A percentile compares a stretch with the other conserved stretches of the same genome.
Conservation (phyloP, 176 grass and related monocot species). For the Miscanthus lutarioriparius region DNA sequence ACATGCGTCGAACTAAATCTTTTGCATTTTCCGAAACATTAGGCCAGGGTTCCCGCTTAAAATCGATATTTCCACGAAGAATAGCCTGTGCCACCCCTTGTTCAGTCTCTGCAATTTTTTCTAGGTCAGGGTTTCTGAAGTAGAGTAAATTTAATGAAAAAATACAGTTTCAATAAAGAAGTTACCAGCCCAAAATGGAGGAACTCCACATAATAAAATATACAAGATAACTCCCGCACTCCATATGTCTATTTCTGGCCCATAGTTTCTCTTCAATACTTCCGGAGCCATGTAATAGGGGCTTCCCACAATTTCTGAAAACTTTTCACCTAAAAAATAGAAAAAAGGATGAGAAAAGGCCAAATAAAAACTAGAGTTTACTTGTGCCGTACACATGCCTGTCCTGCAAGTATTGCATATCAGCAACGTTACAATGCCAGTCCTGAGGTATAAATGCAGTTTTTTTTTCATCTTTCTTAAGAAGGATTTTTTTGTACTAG, state of each 20-base stretch:
- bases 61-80: constrained; percentile 93
- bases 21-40: constrained; percentile 99
- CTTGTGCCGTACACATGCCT: neutral
- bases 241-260: constrained; percentile 99
- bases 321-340: constrained; percentile 72
- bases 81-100: constrained; percentile 98
- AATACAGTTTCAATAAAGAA: constrained; percentile 1
- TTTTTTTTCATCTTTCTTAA: neutral
- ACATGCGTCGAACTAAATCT: constrained; percentile 86
- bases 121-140: constrained; percentile 16
- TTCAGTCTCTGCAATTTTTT: constrained; percentile 83
- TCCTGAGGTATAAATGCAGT: neutral
- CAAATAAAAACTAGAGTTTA: constrained; percentile 26
- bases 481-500: neutral
- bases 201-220: constrained; percentile 96
- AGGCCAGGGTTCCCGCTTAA: constrained; percentile 95
- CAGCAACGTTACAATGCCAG: neutral
- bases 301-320: constrained; percentile 99
- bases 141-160: constrained; percentile 29
- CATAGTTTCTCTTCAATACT: constrained; percentile 96
- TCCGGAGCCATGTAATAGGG: constrained; percentile 99
- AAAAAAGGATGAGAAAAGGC: constrained; percentile 29
- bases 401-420: neutral
- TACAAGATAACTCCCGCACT: constrained; percentile 97
- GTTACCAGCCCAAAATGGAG: constrained; percentile 98